These are phyloP conservation scores for Syzygium aqueum DNA, from an alignment of 345 rosid species.

Conservation along the genomic window DNA sequence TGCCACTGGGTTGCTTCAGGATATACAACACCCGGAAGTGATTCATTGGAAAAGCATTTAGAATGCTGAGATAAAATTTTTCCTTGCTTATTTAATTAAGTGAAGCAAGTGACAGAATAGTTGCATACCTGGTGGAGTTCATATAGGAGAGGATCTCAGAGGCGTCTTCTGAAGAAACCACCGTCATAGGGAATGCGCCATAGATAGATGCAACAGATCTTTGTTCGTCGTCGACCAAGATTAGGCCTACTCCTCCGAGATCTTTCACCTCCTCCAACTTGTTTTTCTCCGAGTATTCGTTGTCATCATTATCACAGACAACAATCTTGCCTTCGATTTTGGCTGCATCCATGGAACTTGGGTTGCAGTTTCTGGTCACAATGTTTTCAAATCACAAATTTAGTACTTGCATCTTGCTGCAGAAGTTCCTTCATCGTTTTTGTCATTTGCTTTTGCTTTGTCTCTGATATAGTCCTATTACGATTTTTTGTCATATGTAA, in stretches of 20 bases:
- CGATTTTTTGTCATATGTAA: not conserved
- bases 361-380: conserved; percentile 39
- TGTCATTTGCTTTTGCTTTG: not conserved
- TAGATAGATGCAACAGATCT: conserved; percentile 34
- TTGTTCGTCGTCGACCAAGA: conserved; percentile 35
- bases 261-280: conserved; percentile 29
- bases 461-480: not conserved
- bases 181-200: conserved; percentile 36
- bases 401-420: not conserved
- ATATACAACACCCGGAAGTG: not conserved
- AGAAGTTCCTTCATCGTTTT: not conserved
- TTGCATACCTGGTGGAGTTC: conserved; percentile 55
- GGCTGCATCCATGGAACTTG: conserved; percentile 28
- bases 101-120: not conserved
- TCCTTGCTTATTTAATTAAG: not conserved
- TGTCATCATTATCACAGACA: conserved; percentile 37
- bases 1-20: conserved; percentile 55
- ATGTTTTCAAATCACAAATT: not conserved
- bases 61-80: not conserved
- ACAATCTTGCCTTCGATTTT: conserved; percentile 59
- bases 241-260: conserved; percentile 49
- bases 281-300: not conserved
- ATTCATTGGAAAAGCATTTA: not conserved
- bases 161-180: conserved; percentile 46
- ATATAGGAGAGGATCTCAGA: conserved; percentile 40